phyloP scores from a whole-genome alignment of 2,329 filamentous ascomycete genomes.

The Dactylella cylindrospora region DNA sequence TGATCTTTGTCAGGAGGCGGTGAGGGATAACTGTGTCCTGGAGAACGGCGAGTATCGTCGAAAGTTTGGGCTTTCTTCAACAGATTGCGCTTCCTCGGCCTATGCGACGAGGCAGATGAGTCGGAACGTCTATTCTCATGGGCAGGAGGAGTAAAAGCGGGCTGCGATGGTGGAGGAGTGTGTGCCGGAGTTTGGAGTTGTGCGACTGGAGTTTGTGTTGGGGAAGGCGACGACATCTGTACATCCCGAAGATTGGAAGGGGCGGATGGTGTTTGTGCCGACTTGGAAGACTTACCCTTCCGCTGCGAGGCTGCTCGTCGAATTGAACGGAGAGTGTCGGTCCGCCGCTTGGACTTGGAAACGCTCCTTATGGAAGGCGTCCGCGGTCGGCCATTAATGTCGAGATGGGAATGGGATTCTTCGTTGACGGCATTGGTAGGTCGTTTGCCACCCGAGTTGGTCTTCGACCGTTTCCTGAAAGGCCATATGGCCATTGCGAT shows the following conservation, averaged over 20 bases:
- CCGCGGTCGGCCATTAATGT: conserved; percentile 14
- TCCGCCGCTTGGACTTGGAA: conserved; percentile 33
- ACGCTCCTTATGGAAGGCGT: conserved; percentile 23
- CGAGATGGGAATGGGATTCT: conserved; percentile 17
- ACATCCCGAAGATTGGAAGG: conserved; percentile 26
- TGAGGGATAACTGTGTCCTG: conserved; percentile 26
- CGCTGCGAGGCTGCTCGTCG: conserved; percentile 34
- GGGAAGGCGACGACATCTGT: conserved; percentile 25
- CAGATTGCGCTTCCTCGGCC: conserved; percentile 42
- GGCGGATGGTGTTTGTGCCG: conserved; percentile 21
- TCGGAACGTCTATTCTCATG: conserved; percentile 44
- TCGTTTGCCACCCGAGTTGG: conserved; percentile 46
- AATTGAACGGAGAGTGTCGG: conserved; percentile 36
- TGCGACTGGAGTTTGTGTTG: conserved; percentile 42
- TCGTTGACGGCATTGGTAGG: conserved; percentile 39
- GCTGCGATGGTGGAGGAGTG: conserved; percentile 38
- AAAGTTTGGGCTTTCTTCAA: conserved; percentile 37
- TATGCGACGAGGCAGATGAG: conserved; percentile 47
- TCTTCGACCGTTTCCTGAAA: conserved; percentile 48
- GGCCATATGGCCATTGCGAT: conserved; percentile 48
- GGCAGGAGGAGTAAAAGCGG: conserved; percentile 10
- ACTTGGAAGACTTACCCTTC: conserved; percentile 24
- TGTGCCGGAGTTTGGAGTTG: conserved; percentile 43
- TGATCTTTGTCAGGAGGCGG: conserved; percentile 41
- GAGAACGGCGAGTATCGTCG: too few relatives aligned